These are phyloP conservation scores for Scheffersomyces coipomensis DNA, from an alignment of 805 yeast species.

Conservation along the genomic window DNA sequence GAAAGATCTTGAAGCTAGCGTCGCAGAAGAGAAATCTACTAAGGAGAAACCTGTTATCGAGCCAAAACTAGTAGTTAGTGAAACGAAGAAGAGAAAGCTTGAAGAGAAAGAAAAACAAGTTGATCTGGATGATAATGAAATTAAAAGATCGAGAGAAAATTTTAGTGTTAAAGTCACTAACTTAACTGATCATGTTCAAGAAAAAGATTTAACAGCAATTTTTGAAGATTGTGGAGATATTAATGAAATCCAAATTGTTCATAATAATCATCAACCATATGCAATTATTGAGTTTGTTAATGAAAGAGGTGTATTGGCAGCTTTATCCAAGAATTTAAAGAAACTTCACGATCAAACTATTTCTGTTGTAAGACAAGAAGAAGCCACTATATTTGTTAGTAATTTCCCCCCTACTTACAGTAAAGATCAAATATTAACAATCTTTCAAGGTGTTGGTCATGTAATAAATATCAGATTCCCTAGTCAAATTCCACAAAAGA, in stretches of 20 bases:
- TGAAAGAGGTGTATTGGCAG: slow-evolving; percentile 50
- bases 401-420: slow-evolving; percentile 64
- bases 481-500: slow-evolving; percentile 47
- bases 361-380: slow-evolving; percentile 41
- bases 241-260: slow-evolving; percentile 26
- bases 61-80: too few species aligned
- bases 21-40: too few species aligned
- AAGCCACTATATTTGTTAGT: slow-evolving; percentile 67
- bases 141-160: slow-evolving; percentile 56
- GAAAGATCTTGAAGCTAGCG: too few species aligned
- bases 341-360: slow-evolving; percentile 42
- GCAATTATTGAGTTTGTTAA: slow-evolving; percentile 61
- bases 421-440: slow-evolving; percentile 30
- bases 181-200: slow-evolving; percentile 40
- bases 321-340: slow-evolving; percentile 60
- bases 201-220: slow-evolving; percentile 36
- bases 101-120: too few species aligned
- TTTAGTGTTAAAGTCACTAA: slow-evolving; percentile 54
- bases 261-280: slow-evolving; percentile 12
- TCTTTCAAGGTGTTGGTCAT: slow-evolving; percentile 42
- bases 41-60: too few species aligned
- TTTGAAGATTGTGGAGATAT: slow-evolving; percentile 65
- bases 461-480: slow-evolving; percentile 62
- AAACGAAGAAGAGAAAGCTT: slow-evolving; percentile 1
- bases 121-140: slow-evolving; percentile 6